Evolutionary conservation across 192 early-diverging fungal genomes (phyloP).

Genomic region (Podochytrium sp.): DNA sequence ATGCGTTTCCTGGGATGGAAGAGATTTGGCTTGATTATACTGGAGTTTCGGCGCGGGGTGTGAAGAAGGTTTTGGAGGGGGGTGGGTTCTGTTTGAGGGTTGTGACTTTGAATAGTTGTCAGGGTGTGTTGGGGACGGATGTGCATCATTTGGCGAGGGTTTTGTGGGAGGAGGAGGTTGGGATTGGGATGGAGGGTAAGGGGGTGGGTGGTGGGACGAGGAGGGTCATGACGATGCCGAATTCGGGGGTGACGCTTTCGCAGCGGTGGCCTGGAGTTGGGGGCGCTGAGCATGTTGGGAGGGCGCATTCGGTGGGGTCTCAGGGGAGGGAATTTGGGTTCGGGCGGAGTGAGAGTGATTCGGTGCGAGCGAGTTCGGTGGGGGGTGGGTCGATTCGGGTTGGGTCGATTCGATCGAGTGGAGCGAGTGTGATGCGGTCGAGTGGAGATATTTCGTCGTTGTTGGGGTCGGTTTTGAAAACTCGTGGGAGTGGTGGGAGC

Average conservation of each 20-base stretch:
- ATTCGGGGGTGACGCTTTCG: background rate
- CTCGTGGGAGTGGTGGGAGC: background rate
- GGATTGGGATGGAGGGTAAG: background rate
- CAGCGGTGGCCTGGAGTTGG: no score
- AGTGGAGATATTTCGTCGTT: background rate
- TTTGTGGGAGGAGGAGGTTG: conserved; percentile 17
- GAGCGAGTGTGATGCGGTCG: background rate
- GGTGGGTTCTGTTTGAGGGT: background rate
- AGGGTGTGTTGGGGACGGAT: conserved; percentile 9
- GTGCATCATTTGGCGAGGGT: conserved; percentile 19
- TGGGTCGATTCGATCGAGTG: background rate
- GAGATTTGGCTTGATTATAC: conserved; percentile 2
- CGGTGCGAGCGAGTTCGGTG: background rate
- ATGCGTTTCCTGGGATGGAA: background rate
- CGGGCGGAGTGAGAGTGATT: no score
- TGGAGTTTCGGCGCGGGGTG: background rate
- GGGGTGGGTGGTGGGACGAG: background rate
- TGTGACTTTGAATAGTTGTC: conserved; percentile 18
- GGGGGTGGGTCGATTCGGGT: background rate
- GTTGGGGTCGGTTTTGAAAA: background rate
- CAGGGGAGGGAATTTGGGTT: background rate
- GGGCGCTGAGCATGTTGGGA: no score
- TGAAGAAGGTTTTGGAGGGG: conserved; percentile 5
- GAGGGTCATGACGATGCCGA: no score
- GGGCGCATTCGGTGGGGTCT: background rate